phyloP scores from a whole-genome alignment of 2,329 filamentous ascomycete genomes.

The Teratosphaeria nubilosa region DNA sequence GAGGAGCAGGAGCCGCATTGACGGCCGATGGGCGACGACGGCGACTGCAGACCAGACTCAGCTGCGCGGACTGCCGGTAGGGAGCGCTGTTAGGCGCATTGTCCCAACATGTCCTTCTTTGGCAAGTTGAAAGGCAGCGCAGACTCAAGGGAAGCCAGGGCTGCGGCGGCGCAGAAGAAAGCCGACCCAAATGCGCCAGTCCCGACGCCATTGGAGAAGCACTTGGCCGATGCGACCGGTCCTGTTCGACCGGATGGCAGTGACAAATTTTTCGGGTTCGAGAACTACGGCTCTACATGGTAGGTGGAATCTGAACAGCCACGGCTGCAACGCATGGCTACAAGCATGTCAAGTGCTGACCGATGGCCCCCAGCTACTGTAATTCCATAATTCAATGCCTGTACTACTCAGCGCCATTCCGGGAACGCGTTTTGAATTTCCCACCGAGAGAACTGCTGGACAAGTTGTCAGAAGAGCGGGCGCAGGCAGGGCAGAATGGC shows the following conservation, averaged over 20 bases:
- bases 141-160: slow-evolving; percentile 26
- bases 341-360: background rate
- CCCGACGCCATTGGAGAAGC: slow-evolving; percentile 56
- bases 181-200: slow-evolving; percentile 49
- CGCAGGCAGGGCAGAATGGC: background rate
- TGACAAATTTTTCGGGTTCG: slow-evolving; percentile 96
- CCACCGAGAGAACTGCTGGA: slow-evolving; percentile 62
- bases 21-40: background rate
- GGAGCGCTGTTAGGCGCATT: background rate
- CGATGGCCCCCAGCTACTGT: slow-evolving; percentile 60
- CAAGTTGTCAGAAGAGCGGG: slow-evolving; percentile 36
- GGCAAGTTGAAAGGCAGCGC: slow-evolving; percentile 41
- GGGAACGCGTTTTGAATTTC: slow-evolving; percentile 88
- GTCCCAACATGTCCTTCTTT: slow-evolving; percentile 42
- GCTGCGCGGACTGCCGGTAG: background rate
- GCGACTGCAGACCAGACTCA: background rate
- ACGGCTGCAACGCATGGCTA: background rate
- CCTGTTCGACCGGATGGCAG: slow-evolving; percentile 77
- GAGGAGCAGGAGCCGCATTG: background rate
- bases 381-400: slow-evolving; percentile 97
- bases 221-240: slow-evolving; percentile 73
- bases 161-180: slow-evolving; percentile 42
- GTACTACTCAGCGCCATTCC: slow-evolving; percentile 89
- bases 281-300: slow-evolving; percentile 99
- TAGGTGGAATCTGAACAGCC: slow-evolving; percentile 36